Evolutionary conservation across 139 green algal genomes (phyloP).

Genomic region (Ostreobium quekettii): DNA sequence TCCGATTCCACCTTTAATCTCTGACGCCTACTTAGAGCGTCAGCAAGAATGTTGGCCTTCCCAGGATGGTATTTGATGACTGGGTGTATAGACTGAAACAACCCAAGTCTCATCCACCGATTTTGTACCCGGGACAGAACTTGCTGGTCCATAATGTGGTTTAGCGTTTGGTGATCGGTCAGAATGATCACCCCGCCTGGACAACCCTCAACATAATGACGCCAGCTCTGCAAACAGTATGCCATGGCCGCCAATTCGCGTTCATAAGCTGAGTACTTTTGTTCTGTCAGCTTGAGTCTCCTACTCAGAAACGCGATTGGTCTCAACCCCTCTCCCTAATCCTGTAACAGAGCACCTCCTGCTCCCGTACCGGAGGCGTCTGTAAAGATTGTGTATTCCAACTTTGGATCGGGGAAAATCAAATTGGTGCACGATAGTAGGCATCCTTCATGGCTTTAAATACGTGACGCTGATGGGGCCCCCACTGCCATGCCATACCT

Average conservation of each 20-base stretch:
- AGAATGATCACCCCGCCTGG: background rate
- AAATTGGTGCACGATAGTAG: background rate
- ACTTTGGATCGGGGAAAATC: constrained; percentile 6
- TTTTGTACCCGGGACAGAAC: background rate
- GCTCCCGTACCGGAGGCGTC: background rate
- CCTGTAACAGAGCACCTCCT: background rate
- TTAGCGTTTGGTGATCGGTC: constrained; percentile 7
- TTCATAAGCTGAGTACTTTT: constrained; percentile 11
- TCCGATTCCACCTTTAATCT: background rate
- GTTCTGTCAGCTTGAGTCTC: background rate
- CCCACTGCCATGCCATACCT: background rate
- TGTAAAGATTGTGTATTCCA: background rate
- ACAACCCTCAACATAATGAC: constrained; percentile 8
- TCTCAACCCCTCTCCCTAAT: background rate
- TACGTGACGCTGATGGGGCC: background rate
- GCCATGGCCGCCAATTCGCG: background rate
- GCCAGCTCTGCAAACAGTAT: background rate
- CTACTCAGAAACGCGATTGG: constrained; percentile 1
- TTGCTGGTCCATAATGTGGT: background rate
- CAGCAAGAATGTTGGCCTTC: constrained; percentile 2
- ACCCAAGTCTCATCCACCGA: constrained; percentile 1
- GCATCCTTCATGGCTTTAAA: constrained; percentile 19
- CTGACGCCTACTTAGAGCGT: constrained; percentile 1
- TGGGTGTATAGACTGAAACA: background rate
- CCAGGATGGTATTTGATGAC: background rate